Evolutionary conservation across 2,329 filamentous ascomycete genomes (phyloP).

Genomic region (Diaporthe aspalathi): DNA sequence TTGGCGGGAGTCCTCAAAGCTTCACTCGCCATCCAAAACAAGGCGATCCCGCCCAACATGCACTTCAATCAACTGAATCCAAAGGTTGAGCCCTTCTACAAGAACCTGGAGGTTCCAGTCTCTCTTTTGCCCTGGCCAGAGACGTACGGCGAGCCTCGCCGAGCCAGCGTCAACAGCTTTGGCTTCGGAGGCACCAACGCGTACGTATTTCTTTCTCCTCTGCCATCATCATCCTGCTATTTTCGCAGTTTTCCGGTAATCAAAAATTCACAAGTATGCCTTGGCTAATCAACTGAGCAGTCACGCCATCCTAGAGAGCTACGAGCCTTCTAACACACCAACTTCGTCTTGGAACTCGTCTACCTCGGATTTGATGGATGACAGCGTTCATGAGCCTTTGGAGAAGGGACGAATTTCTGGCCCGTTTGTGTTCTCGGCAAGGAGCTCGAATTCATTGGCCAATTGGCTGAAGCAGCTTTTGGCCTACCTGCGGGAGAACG

Average conservation of each 20-base stretch:
- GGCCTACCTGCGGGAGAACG: not conserved
- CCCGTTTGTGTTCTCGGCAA: not conserved
- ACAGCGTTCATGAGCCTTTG: too few relatives aligned
- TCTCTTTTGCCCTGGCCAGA: not conserved
- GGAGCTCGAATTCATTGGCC: not conserved
- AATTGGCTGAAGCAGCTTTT: not conserved
- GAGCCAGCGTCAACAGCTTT: conserved; percentile 40
- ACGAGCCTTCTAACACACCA: not conserved
- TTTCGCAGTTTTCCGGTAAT: too few relatives aligned
- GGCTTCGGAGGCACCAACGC: conserved; percentile 50
- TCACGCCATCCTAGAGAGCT: conserved; percentile 39
- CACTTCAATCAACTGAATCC: conserved; percentile 51
- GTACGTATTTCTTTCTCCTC: too few relatives aligned
- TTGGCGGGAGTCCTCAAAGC: conserved; percentile 55
- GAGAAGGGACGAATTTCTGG: not conserved
- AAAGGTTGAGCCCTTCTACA: conserved; percentile 47
- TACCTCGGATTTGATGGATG: not conserved
- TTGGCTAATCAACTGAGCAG: not conserved
- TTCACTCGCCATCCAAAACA: conserved; percentile 51
- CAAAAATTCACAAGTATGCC: not conserved
- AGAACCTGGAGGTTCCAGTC: conserved; percentile 41
- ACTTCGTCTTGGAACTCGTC: not conserved
- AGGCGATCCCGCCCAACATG: conserved; percentile 50
- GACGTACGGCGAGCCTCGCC: not conserved
- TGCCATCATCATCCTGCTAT: too few relatives aligned